Evolutionary conservation across 805 yeast genomes (phyloP).

Genomic region (Saturnispora halmiae): DNA sequence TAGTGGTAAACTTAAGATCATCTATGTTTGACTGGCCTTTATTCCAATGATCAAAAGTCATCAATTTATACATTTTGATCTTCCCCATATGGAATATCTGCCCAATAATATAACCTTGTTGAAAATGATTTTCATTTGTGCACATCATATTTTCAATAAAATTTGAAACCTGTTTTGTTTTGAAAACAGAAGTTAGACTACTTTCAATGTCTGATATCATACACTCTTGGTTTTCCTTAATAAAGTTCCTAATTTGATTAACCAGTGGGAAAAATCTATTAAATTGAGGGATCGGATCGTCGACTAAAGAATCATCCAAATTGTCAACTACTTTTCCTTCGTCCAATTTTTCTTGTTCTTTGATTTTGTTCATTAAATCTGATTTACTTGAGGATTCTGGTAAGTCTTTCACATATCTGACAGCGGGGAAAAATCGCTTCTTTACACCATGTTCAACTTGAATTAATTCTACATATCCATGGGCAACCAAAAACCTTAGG

Average conservation of each 20-base stretch:
- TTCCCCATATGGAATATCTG: conserved; percentile 43
- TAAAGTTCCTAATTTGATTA: conserved; percentile 48
- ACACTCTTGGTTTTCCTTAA: conserved; percentile 41
- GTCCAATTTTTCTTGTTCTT: conserved; percentile 8
- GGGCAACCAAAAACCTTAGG: conserved; percentile 40
- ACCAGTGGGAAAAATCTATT: conserved; percentile 47
- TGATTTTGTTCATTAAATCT: conserved; percentile 11
- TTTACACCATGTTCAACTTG: conserved; percentile 22
- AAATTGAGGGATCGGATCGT: conserved; percentile 17
- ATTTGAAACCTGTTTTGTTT: conserved; percentile 10
- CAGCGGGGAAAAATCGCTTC: conserved; percentile 19
- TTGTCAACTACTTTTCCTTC: conserved; percentile 17
- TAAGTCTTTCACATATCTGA: conserved; percentile 20
- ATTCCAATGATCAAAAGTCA: conserved; percentile 11
- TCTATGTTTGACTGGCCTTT: not conserved
- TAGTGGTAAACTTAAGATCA: not conserved
- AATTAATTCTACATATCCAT: conserved; percentile 17
- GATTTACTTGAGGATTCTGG: conserved; percentile 13
- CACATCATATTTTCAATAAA: conserved; percentile 13
- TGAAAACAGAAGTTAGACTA: conserved; percentile 40
- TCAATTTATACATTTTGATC: conserved; percentile 53
- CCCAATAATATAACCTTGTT: conserved; percentile 12
- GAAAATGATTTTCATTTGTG: conserved; percentile 19
- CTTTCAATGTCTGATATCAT: conserved; percentile 48
- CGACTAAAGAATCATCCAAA: conserved; percentile 16